Evolutionary conservation across 2,329 filamentous ascomycete genomes (phyloP), one percentile per base, ranked within the genome.

Genomic region (Aspergillus clavatus): DNA sequence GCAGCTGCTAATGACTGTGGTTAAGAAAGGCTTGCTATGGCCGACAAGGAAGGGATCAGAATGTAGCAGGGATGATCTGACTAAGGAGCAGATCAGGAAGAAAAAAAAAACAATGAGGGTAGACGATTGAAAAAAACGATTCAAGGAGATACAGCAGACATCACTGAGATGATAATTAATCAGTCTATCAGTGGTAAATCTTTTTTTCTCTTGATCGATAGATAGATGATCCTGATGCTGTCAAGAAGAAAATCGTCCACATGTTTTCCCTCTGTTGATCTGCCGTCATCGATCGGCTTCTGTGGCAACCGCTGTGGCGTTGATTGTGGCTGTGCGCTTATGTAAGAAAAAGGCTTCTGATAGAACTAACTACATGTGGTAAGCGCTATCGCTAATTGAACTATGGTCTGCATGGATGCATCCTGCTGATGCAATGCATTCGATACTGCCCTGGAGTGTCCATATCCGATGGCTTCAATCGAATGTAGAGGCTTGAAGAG

Each of bases 241-340:
- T n/a, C 3, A 33, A 16, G 3, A 16, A 16, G 28, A 16, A 16
- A 31, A 31, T 16, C n/a, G 18, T n/a, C 28, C 28, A 31, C 28
- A 45, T 54, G 51, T 52, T 50, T 37, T 51, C 51, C 35, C 46
- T 51, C 42, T 53, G 47, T 53, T 51, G 47, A 48, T 50, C 37
- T 48, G 46, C 48, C 52, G 48, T 56, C 54, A 56, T 57, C 45
- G 53, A 54, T 50, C 40, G 43, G 31, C 31, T 49, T 18, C 43
- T 43, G 55, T 57, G 54, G 52, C 51, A 57, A 57, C 52, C 28
- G 3, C 7, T 35, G 53, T 53, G 53, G 51, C 52, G 46, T 11
- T 33, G 39, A 28, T 7, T 28, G 43, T 46, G 40, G 45, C 46
- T n/a, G 48, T 49, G 51, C 44, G 19, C 31, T 38, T 43, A 24